Base-by-base conservation (phyloP, 345 rosid genomes). In the Bruguiera parviflora region DNA sequence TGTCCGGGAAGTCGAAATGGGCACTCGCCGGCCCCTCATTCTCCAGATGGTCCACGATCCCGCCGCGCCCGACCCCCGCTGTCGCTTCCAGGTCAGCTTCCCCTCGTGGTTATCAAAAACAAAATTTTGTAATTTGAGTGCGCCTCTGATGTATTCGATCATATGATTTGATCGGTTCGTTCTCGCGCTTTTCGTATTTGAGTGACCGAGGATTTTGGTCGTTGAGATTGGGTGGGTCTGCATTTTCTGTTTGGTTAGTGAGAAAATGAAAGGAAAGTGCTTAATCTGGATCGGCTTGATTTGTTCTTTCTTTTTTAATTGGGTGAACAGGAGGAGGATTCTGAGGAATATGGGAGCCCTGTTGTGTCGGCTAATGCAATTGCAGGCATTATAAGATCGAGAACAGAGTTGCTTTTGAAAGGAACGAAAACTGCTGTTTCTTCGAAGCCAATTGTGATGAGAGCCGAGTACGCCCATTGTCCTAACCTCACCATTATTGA, bases 1-100 rank as follows among this genome's bases (percentile, higher is more conserved):
- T 74, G 94, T 95, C 31, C 90, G 98, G 6, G 99, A 95, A 63
- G 99, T 95, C 13, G 98, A 95, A 73, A 95, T 95, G 98, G 99
- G 98, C 4, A 95, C 98, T 27, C 96, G 98, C 20, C 78, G 97
- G 1, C 99, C 99, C 1, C 86, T 95, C 70, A 89, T 95, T 69
- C 88, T 95, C 33, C 99, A 95, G 70, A 95, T 95, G 99, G 91
- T 95, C 53, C 97, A 92, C 33, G 99, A 95, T 64, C 78, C 88
- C 31, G 63, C 99, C 10, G 97, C 96, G 6, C 82, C 83, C 19
- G 97, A 92, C 33, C 99, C 96, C 21, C 90, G 96, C 8, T 95
- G 99, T 68, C 85, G 91, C 35, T 92, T 95, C 69, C 98, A 94
- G 92, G 98, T 88, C 21, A 0, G 15, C 43, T 32, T 46, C 8